Percentiles rank a stretch among this genome's conserved stretches.
These are phyloP conservation scores for Gyrodon lividus DNA, from an alignment of 768 basidiomycete species.

Conservation along the genomic window DNA sequence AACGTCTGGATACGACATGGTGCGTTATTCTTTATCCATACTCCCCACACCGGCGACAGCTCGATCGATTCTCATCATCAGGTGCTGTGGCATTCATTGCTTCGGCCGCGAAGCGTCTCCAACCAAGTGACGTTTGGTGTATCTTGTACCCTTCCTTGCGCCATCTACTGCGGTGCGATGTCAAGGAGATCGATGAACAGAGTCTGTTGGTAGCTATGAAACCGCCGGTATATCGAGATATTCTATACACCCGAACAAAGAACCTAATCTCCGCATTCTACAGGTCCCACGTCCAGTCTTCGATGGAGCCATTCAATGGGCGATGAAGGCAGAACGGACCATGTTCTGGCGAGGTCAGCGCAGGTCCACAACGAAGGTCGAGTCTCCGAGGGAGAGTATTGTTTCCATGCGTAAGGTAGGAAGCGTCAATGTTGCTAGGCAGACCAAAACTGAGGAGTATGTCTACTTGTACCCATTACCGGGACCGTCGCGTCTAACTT, in stretches of 20 bases:
- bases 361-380: slow-evolving; percentile 46
- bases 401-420: slow-evolving; percentile 58
- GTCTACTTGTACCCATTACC: slow-evolving; percentile 24
- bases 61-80: slow-evolving; percentile 29
- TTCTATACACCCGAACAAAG: neutral
- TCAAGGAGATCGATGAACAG: slow-evolving; percentile 69
- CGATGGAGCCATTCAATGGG: slow-evolving; percentile 86
- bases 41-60: neutral
- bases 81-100: slow-evolving; percentile 88
- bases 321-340: slow-evolving; percentile 77
- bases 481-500: neutral
- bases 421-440: slow-evolving; percentile 36
- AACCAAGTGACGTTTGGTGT: slow-evolving; percentile 91
- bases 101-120: slow-evolving; percentile 79
- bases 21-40: slow-evolving; percentile 23
- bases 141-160: slow-evolving; percentile 91
- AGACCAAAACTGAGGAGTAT: slow-evolving; percentile 75
- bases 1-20: slow-evolving; percentile 96
- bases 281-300: slow-evolving; percentile 71
- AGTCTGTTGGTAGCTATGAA: slow-evolving; percentile 76
- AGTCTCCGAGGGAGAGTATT: slow-evolving; percentile 73
- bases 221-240: slow-evolving; percentile 59
- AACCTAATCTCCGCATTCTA: neutral
- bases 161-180: slow-evolving; percentile 82
- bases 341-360: slow-evolving; percentile 73